Conservation (phyloP, 768 basidiomycete genomes). For the Coprinellus aureogranulatus region DNA sequence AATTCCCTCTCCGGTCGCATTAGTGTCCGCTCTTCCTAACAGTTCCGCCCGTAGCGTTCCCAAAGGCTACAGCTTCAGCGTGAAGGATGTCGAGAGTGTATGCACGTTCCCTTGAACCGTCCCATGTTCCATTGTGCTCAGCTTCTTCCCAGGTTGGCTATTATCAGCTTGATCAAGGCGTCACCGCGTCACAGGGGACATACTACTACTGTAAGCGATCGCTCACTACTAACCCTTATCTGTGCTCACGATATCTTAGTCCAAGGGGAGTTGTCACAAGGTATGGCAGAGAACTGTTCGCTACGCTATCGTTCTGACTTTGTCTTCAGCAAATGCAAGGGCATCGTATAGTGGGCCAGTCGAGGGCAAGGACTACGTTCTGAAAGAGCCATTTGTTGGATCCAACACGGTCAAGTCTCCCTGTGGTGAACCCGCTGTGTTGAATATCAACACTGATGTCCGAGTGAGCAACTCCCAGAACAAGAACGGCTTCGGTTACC, state of each 20-base stretch:
- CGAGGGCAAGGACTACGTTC: constrained; percentile 13
- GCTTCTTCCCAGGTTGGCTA: constrained; percentile 14
- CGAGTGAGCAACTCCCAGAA: constrained; percentile 16
- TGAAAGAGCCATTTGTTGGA: constrained; percentile 8
- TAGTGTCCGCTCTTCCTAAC: not conserved
- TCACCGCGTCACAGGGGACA: constrained; percentile 14
- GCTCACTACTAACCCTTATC: not conserved
- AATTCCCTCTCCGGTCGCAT: not conserved
- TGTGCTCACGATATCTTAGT: not conserved
- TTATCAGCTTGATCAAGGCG: constrained; percentile 17
- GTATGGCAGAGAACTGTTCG: not conserved
- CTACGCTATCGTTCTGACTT: not conserved
- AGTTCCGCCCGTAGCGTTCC: constrained; percentile 13
- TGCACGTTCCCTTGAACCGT: not conserved
- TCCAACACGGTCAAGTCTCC: constrained; percentile 8
- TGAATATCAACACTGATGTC: constrained; percentile 17
- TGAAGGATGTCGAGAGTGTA: constrained; percentile 15
- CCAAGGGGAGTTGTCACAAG: constrained; percentile 17
- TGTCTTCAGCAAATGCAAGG: constrained; percentile 10
- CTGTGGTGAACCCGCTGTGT: constrained; percentile 14
- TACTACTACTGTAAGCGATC: constrained; percentile 18
- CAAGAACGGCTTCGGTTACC: constrained; percentile 11
- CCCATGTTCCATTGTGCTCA: no score
- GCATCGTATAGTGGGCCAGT: constrained; percentile 9
- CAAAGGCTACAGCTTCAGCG: constrained; percentile 15